Base-by-base conservation (phyloP, 2,329 filamentous ascomycete genomes). In the Aspergillus sp. region DNA sequence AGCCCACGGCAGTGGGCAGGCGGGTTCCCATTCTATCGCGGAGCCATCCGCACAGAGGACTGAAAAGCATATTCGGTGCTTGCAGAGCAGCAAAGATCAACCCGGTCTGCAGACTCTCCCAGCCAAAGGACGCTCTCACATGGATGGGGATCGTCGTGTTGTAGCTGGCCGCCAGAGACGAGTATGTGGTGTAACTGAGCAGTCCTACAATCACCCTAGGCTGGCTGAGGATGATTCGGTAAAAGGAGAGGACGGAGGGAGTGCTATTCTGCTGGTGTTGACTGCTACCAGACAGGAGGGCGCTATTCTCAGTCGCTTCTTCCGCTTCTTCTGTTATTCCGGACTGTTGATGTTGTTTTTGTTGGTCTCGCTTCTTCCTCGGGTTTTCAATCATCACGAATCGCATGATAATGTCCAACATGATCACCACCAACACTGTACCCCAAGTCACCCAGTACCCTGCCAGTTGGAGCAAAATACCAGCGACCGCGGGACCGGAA, bases 401-500 rank as follows among this genome's bases (percentile, higher is more conserved):
- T 12, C 59, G 52, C 38, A 52, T 47, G 6, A 54, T 33, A n/a
- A 61, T 42, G 35, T 61, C 55, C 1, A 61, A 7, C 1, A 46
- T 5, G 1, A 64, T 43, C 3, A 59, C 13, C 0, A 30, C 40
- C 2, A 59, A 8, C 0, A 52, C 48, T n/a, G 47, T 38, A 2
- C 35, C 37, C 58, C 57, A 61, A 5, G 52, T 51, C 0, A 40
- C 10, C 56, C 53, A 57, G 31, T 61, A 61, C 2, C 58, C 57
- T 0, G 33, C 26, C 7, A 36, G 2, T 31, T 61, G 45, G 5
- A 60, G 42, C 1, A 62, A 29, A 1, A 51, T 27, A 0, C 59
- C 58, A 3, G 51, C 37, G 2, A 54, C 12, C 0, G 44, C 37
- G 0, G 60, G 59, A 1, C 56, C 57, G 2, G 38, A 29, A 12